Percentiles rank a stretch among this genome's conserved stretches.
These are phyloP conservation scores for Saprolegnia diclina DNA, from an alignment of 352 stramenopile species.

Conservation along the genomic window DNA sequence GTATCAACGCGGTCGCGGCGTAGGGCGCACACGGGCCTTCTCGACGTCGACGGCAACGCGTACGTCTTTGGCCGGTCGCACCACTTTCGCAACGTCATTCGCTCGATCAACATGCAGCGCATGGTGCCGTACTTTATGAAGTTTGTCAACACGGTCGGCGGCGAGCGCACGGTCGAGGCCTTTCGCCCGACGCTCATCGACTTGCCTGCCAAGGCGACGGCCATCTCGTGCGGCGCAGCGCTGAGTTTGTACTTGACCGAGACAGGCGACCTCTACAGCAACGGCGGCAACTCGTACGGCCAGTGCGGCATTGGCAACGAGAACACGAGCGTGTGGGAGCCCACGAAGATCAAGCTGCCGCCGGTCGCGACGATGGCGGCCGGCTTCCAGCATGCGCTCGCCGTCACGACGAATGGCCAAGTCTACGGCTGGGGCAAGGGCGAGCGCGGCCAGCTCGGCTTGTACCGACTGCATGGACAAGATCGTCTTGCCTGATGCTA, in stretches of 20 bases:
- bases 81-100: constrained; percentile 80
- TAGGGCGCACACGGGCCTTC: constrained; percentile 62
- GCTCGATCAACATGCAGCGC: constrained; percentile 77
- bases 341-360: constrained; percentile 51
- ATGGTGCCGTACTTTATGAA: constrained; percentile 60
- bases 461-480: constrained; percentile 20
- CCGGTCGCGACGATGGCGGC: constrained; percentile 56
- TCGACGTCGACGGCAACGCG: constrained; percentile 57
- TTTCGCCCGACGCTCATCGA: constrained; percentile 49
- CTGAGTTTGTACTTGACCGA: constrained; percentile 71
- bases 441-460: constrained; percentile 74
- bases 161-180: constrained; percentile 51
- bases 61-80: constrained; percentile 74
- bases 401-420: constrained; percentile 53
- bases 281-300: constrained; percentile 73
- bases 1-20: neutral
- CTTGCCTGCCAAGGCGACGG: constrained; percentile 56
- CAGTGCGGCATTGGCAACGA: constrained; percentile 69
- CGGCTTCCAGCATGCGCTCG: constrained; percentile 74
- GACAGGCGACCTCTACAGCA: constrained; percentile 68
- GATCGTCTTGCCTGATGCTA: neutral
- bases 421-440: constrained; percentile 82
- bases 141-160: constrained; percentile 72
- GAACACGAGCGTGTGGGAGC: constrained; percentile 48
- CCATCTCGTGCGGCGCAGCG: constrained; percentile 79